A percentile compares a stretch with the other conserved stretches of the same genome.
Conservation (phyloP, 2,329 filamentous ascomycete genomes). For the Blumeriella jaapii region DNA sequence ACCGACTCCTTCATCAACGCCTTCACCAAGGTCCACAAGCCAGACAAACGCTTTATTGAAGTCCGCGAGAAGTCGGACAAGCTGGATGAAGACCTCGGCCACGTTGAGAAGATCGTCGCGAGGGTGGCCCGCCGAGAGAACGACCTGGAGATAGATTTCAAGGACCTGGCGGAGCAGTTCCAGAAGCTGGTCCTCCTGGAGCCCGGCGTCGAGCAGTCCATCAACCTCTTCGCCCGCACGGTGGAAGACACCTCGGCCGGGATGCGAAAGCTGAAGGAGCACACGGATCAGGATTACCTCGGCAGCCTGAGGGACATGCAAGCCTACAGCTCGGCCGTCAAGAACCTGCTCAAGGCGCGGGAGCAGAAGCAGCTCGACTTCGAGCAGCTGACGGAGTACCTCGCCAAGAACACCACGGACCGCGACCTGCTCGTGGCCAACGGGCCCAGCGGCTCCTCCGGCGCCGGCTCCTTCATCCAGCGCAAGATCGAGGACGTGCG, state of each 20-base stretch:
- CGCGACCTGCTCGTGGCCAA: conserved; percentile 57
- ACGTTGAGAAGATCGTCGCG: conserved; percentile 92
- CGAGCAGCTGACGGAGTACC: conserved; percentile 89
- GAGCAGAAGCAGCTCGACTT: conserved; percentile 98
- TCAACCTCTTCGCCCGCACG: conserved; percentile 77
- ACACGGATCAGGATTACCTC: conserved; percentile 92
- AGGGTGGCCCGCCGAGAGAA: conserved; percentile 78
- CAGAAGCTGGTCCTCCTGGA: conserved; percentile 86
- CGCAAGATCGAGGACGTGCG: conserved; percentile 94
- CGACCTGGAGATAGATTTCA: conserved; percentile 79
- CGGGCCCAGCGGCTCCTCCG: conserved; percentile 53
- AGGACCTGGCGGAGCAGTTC: conserved; percentile 86
- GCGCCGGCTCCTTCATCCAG: conserved; percentile 76
- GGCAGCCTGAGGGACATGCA: conserved; percentile 91
- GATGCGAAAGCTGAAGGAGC: conserved; percentile 70
- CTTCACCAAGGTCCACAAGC: conserved; percentile 92
- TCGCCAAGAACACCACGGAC: conserved; percentile 80
- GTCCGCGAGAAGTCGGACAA: conserved; percentile 88
- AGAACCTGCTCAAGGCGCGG: conserved; percentile 77
- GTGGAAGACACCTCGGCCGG: conserved; percentile 75
- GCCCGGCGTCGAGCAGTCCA: conserved; percentile 68
- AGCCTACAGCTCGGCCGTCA: conserved; percentile 79
- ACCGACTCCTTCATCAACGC: conserved; percentile 95
- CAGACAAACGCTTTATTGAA: conserved; percentile 88
- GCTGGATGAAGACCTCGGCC: conserved; percentile 81